Conservation (phyloP, 1,139 yeast species). For the Hyphopichia fennica region DNA sequence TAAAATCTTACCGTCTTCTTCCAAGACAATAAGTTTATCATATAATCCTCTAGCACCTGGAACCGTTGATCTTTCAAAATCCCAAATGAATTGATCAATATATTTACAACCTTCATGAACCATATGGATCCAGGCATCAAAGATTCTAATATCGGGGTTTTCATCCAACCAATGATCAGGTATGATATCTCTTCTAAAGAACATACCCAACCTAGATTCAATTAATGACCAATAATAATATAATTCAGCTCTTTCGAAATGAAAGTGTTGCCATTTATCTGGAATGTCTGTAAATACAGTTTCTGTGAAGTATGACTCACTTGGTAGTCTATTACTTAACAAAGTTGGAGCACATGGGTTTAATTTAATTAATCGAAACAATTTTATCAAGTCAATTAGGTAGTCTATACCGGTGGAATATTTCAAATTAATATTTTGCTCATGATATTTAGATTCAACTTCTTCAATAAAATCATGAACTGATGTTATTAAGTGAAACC, state of each 20-base stretch:
- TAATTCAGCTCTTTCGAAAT: constrained; percentile 1
- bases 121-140: background rate
- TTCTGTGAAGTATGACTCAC: background rate
- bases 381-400: background rate
- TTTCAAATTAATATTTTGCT: background rate
- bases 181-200: background rate
- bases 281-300: background rate
- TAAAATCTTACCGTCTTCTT: background rate
- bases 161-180: background rate
- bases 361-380: background rate
- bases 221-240: constrained; percentile 1
- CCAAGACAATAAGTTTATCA: background rate
- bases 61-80: background rate
- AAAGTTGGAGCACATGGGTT: background rate
- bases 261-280: constrained; percentile 1
- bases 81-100: constrained; percentile 1
- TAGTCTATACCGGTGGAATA: background rate
- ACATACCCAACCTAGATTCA: background rate
- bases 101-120: background rate
- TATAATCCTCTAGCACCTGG: background rate
- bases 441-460: background rate
- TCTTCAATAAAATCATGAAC: background rate
- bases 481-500: background rate
- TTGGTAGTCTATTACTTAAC: background rate
- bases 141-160: background rate